phyloP scores from a whole-genome alignment of 208 protist species.

The Trypanosoma melophagium region DNA sequence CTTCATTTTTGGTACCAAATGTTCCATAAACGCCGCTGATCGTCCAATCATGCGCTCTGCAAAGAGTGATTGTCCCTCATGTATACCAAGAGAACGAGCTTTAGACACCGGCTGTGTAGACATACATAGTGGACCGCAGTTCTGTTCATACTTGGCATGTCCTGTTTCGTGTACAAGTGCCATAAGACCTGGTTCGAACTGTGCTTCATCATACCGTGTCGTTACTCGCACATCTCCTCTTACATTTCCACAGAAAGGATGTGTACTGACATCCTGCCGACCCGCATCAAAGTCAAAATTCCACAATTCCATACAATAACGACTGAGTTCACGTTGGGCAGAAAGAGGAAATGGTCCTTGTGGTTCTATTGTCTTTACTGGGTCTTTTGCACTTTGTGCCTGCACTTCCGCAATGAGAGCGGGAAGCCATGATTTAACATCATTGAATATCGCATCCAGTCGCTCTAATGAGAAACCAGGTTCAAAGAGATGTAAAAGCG shows the following conservation, averaged over 20 bases:
- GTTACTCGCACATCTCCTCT: constrained; percentile 88
- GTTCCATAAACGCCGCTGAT: constrained; percentile 55
- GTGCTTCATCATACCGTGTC: constrained; percentile 63
- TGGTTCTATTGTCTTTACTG: constrained; percentile 29
- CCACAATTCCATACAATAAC: constrained; percentile 60
- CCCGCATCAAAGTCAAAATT: constrained; percentile 82
- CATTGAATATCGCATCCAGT: constrained; percentile 67
- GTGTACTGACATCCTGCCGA: constrained; percentile 81
- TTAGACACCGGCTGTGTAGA: constrained; percentile 58
- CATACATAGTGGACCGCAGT: constrained; percentile 65
- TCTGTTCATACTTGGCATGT: constrained; percentile 90
- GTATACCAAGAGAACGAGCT: constrained; percentile 74
- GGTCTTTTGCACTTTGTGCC: constrained; percentile 48
- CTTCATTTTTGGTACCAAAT: constrained; percentile 42
- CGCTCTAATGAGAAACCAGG: constrained; percentile 62
- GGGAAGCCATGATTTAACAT: constrained; percentile 82
- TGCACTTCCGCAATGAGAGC: constrained; percentile 67
- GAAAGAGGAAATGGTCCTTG: constrained; percentile 43
- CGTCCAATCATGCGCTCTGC: constrained; percentile 77
- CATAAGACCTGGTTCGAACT: constrained; percentile 55
- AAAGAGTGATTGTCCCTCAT: constrained; percentile 91
- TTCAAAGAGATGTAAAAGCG: constrained; percentile 79
- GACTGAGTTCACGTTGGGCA: constrained; percentile 60
- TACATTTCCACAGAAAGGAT: constrained; percentile 86
- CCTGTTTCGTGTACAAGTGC: constrained; percentile 87